Evolutionary conservation across 148 eudicot species (phyloP).

Genomic region (Talinum fruticosum): DNA sequence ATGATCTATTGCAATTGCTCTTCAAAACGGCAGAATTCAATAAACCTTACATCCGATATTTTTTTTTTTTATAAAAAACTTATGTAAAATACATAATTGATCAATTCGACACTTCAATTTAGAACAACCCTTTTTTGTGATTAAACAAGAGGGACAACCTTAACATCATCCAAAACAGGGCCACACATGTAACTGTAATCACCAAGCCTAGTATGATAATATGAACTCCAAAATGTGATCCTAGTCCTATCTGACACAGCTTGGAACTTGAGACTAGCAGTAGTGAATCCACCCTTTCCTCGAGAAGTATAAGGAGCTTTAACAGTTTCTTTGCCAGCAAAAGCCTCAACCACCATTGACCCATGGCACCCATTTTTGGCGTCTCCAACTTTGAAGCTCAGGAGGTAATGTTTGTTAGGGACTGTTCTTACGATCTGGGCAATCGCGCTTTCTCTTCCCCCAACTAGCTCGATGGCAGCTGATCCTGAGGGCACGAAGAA

Average conservation of each 20-base stretch:
- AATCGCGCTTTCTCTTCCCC: conserved; percentile 72
- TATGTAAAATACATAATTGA: background rate
- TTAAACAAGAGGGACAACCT: conserved; percentile 29
- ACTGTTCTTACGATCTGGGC: conserved; percentile 46
- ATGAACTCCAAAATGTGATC: conserved; percentile 48
- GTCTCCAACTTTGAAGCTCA: conserved; percentile 39
- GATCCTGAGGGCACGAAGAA: conserved; percentile 58
- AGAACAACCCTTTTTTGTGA: background rate
- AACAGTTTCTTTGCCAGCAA: conserved; percentile 29
- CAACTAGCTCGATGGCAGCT: conserved; percentile 58
- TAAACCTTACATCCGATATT: no score
- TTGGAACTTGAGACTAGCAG: conserved; percentile 27
- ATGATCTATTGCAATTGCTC: no score
- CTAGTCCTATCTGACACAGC: conserved; percentile 27
- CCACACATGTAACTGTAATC: conserved; percentile 63
- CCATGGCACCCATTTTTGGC: conserved; percentile 42
- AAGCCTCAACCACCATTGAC: conserved; percentile 39
- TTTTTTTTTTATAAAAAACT: background rate
- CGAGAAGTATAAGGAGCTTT: conserved; percentile 29
- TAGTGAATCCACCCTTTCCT: conserved; percentile 40
- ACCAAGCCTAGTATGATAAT: conserved; percentile 49
- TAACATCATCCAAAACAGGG: conserved; percentile 69
- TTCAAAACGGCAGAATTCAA: no score
- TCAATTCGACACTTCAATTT: background rate
- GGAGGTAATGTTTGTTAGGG: conserved; percentile 28